These are phyloP conservation scores for Blastosporella zonata DNA, from an alignment of 1,284 basidiomycete species.

Conservation along the genomic window DNA sequence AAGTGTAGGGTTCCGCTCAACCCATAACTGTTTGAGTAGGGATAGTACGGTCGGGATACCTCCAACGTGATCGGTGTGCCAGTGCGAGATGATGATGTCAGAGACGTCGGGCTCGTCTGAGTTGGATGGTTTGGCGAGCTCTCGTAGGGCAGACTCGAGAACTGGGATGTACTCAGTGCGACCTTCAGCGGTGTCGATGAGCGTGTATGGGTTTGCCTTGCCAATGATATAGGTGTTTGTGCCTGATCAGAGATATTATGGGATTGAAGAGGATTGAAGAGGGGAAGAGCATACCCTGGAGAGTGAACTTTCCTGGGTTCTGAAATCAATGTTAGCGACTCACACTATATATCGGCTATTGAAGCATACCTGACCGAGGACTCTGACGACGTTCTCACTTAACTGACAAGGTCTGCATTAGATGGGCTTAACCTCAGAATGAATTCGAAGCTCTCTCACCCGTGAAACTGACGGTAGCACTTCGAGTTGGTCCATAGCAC, in stretches of 20 bases:
- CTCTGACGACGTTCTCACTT: conserved; percentile 58
- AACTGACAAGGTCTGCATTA: conserved; percentile 39
- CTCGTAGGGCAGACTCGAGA: conserved; percentile 58
- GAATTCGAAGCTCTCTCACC: conserved; percentile 35
- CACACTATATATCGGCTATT: neutral
- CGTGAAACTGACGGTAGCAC: conserved; percentile 48
- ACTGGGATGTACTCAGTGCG: conserved; percentile 64
- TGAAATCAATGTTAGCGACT: conserved; percentile 28
- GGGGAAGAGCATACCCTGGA: conserved; percentile 60
- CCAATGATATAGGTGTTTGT: conserved; percentile 94
- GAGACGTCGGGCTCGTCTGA: conserved; percentile 54
- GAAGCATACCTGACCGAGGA: conserved; percentile 66
- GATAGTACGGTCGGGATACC: conserved; percentile 74
- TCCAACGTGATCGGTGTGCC: conserved; percentile 84
- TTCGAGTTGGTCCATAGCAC: conserved; percentile 36
- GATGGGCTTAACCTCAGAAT: neutral
- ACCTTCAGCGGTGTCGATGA: conserved; percentile 90
- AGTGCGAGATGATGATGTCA: conserved; percentile 89
- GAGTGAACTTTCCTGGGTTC: conserved; percentile 90
- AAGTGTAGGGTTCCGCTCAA: conserved; percentile 35
- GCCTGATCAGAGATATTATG: conserved; percentile 47
- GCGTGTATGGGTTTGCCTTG: conserved; percentile 63
- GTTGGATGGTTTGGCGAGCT: conserved; percentile 30
- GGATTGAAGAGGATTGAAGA: neutral
- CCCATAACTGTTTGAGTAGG: conserved; percentile 63